Evolutionary conservation across 2,329 filamentous ascomycete genomes (phyloP), one percentile per base, ranked within the genome.

Genomic region (Bipolaris victoriae): DNA sequence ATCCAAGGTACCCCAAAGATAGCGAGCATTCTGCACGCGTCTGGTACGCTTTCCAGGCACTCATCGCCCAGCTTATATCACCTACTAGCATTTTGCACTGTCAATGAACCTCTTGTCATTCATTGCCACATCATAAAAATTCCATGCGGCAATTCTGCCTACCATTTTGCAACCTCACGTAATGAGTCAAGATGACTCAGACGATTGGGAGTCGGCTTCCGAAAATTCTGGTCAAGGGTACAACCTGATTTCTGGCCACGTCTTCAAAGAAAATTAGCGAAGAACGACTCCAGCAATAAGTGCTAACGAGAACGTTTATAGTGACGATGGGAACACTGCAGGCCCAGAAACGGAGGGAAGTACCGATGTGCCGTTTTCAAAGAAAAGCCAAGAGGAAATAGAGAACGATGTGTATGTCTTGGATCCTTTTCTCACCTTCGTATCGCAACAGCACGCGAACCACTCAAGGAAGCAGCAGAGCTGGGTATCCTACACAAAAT

Each of bases 341-440:
- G 22, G 29, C 20, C 5, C 43, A 18, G 13, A 16, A 20, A 31
- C 11, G 5, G 20, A 16, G 9, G 1, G 16, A 15, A 13, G 24
- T 29, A 7, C 18, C 13, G 26, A 40, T 4, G 29, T 22, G 9
- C 24, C 29, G 13, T 57, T 48, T 40, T 33, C 45, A 18, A 31
- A 35, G n/a, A 44, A 20, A 18, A 54, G 37, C 26, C 18, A 36
- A 15, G 57, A 57, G 7, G 49, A 57, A 37, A 45, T 60, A 7
- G 35, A 49, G 41, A 31, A 15, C n/a, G 31, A 52, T 33, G 53
- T 48, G 53, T 60, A 57, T 15, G 57, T 50, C 15, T 15, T 9
- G 9, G 11, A 9, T 24, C n/a, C 15, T 16, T 18, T 7, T 22
- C 35, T 20, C 9, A 3, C 31, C 6, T n/a, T 10, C 29, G 24